phyloP scores from a whole-genome alignment of 805 yeast genomes.

The Yarrowia sp. region DNA sequence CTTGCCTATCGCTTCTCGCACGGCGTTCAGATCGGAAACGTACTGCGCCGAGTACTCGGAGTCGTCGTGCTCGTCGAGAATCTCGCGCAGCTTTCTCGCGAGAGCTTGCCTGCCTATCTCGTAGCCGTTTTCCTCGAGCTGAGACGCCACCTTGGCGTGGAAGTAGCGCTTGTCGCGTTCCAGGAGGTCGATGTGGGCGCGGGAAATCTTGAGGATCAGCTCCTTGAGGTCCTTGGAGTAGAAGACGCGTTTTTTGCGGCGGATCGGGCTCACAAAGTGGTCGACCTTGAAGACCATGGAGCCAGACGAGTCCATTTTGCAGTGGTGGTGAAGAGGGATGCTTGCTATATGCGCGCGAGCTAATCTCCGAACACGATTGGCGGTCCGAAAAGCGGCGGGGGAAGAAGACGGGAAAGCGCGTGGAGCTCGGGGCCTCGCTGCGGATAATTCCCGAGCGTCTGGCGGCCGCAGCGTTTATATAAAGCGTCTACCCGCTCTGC shows the following conservation, averaged over 20 bases:
- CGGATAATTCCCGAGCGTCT: background rate
- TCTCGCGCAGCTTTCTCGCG: slow-evolving; percentile 5
- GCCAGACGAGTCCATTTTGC: slow-evolving; percentile 4
- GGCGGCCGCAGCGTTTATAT: background rate
- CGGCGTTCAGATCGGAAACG: background rate
- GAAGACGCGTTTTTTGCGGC: slow-evolving; percentile 17
- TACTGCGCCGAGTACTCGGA: slow-evolving; percentile 5
- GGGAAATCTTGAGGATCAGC: slow-evolving; percentile 9
- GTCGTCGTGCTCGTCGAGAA: slow-evolving; percentile 1
- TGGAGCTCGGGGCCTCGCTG: too few relatives aligned
- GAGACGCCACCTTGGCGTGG: slow-evolving; percentile 12
- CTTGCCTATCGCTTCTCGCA: slow-evolving; percentile 1
- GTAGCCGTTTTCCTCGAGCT: slow-evolving; percentile 6
- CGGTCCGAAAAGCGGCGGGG: too few relatives aligned
- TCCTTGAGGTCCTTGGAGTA: slow-evolving; percentile 19
- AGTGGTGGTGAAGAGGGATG: background rate
- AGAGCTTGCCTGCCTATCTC: slow-evolving; percentile 5
- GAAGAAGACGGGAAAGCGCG: too few relatives aligned
- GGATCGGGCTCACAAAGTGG: slow-evolving; percentile 3
- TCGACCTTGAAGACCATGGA: slow-evolving; percentile 24
- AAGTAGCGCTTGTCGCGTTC: slow-evolving; percentile 9
- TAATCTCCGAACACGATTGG: background rate
- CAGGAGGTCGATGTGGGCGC: background rate
- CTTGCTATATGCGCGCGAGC: slow-evolving; percentile 20
- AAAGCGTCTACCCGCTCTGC: background rate